These are phyloP conservation scores for Pythium rishiriense DNA, from an alignment of 352 stramenopile genomes.

Conservation along the genomic window DNA sequence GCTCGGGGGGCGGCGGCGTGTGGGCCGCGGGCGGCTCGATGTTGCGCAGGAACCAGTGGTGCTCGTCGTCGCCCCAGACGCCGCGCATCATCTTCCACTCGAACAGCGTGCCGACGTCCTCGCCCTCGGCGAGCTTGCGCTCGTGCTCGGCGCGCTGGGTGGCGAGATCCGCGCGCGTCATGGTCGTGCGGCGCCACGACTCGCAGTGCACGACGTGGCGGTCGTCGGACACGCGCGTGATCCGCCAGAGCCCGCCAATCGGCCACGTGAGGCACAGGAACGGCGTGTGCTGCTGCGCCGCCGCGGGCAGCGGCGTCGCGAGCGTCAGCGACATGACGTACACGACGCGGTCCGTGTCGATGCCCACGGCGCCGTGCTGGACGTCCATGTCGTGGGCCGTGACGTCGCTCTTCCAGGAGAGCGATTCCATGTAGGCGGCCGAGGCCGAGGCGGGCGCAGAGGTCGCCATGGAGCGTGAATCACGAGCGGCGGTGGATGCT, in stretches of 20 bases:
- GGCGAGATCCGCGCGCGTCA: not conserved
- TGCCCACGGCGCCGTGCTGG: conserved; percentile 50
- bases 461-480: not conserved
- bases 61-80: conserved; percentile 34
- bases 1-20: not conserved
- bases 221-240: conserved; percentile 35
- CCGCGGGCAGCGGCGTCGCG: conserved; percentile 34
- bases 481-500: no score
- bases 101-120: conserved; percentile 25
- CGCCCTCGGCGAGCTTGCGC: not conserved
- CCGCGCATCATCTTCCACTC: conserved; percentile 64
- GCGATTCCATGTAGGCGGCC: not conserved
- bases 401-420: not conserved
- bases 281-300: conserved; percentile 35
- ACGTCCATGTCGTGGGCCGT: conserved; percentile 10
- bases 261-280: conserved; percentile 52
- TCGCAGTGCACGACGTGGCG: conserved; percentile 36
- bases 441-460: not conserved
- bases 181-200: conserved; percentile 42
- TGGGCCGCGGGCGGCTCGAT: conserved; percentile 27
- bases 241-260: conserved; percentile 56
- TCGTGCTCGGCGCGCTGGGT: conserved; percentile 16
- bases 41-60: conserved; percentile 56
- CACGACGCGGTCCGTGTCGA: conserved; percentile 43
- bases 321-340: conserved; percentile 51